Base-by-base conservation (phyloP, 139 green algal species). In the Tetratostichococcus sp. region DNA sequence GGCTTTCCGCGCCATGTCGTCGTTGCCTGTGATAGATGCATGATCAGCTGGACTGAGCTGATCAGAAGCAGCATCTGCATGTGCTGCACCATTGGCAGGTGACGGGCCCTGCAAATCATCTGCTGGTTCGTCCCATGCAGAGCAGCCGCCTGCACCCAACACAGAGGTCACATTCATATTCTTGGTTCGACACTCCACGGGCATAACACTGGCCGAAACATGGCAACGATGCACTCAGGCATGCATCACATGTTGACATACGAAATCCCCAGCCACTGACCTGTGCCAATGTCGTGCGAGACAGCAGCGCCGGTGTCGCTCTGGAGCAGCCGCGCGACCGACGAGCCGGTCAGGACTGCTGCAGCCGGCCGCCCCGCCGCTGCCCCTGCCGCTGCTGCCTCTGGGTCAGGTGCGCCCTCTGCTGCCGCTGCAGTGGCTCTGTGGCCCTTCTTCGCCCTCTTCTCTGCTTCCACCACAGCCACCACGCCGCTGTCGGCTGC, bases 401-500 rank as follows among this genome's bases (percentile, higher is more conserved):
- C 69, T 26, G 39, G 39, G 11, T 6, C 39, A 6, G 6, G 8
- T 50, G 39, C 39, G 11, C 8, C 43, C 30, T 23, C 14, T 26
- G 69, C 69, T 21, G 69, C 69, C 30, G 69, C 69, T 66, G 31
- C 26, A 2, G 3, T 33, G 8, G 8, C 69, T 26, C 67, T 35
- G 16, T 67, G 76, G 28, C 28, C 21, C 66, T 22, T 76, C 73
- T 74, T 75, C 31, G 57, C 30, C 1, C 72, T 50, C 25, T 77
- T 73, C 72, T 35, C 69, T 34, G 35, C 35, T 4, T n/a, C 19
- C 19, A 43, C 17, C 17, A 43, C 35, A 17, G 35, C 67, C 35
- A 32, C 35, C 33, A 31, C 30, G 26, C 65, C 65, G 65, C 65
- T 35, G 5, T 25, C 65, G 30, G 14, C 25, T 8, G 65, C 65